A percentile compares a stretch with the other conserved stretches of the same genome.
Evolutionary conservation across 78 protist species (phyloP).

Genomic region (Dictyostelium capitatum): DNA sequence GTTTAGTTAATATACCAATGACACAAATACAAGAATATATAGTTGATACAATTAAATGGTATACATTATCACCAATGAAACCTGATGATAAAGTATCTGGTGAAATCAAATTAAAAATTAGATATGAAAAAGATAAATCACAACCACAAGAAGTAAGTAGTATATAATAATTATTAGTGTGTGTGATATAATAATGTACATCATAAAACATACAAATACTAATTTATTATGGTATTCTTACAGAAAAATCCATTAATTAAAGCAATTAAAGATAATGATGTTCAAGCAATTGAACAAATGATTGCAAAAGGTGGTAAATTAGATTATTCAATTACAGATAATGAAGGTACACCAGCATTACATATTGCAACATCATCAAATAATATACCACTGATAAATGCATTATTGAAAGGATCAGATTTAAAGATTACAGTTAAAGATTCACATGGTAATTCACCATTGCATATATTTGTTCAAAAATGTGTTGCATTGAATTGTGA

Average conservation of each 20-base stretch:
- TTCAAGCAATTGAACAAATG: constrained; percentile 6
- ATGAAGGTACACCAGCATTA: constrained; percentile 58
- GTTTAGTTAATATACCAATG: constrained; percentile 36
- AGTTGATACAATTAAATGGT: constrained; percentile 55
- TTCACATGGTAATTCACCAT: constrained; percentile 62
- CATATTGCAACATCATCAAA: constrained; percentile 53
- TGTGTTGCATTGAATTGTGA: constrained; percentile 21
- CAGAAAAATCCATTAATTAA: constrained; percentile 68
- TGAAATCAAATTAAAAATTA: constrained; percentile 31
- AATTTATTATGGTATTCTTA: too few species aligned
- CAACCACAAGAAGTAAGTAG: constrained; percentile 8
- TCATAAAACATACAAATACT: too few species aligned
- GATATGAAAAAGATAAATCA: constrained; percentile 42
- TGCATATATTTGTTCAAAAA: constrained; percentile 51
- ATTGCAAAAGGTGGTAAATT: constrained; percentile 27
- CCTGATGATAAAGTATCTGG: constrained; percentile 52
- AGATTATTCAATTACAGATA: constrained; percentile 48
- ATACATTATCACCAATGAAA: constrained; percentile 55
- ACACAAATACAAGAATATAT: constrained; percentile 6
- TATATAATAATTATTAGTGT: not conserved
- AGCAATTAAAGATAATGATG: constrained; percentile 66
- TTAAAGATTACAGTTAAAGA: constrained; percentile 49
- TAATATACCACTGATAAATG: constrained; percentile 40
- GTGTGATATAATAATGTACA: too few species aligned
- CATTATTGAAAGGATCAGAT: constrained; percentile 34